Evolutionary conservation across 2,329 filamentous ascomycete species (phyloP), one percentile per base, ranked within the genome.

Genomic region (Trichoderma sp.): DNA sequence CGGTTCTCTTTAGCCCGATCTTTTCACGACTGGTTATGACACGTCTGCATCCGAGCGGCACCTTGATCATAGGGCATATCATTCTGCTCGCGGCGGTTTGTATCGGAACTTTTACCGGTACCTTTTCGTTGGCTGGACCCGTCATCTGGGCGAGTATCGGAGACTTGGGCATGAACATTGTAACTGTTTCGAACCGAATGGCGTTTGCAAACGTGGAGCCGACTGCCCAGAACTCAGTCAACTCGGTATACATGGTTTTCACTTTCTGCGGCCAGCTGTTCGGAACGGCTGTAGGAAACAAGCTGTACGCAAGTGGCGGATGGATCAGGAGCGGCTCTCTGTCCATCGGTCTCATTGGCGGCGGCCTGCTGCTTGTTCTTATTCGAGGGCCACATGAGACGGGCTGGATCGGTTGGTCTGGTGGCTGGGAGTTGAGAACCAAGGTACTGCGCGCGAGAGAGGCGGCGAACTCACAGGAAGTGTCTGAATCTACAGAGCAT

Each of bases 221-320:
- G 0, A 91, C 90, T 76, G 91, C 92, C 0, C 85, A 93, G 5
- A 97, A 95, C 83, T 85, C 94, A 4, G 89, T 96, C 29, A 97
- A 97, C 81, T 95, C 94, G 0, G 93, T 92, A 1, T 97, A 95
- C 80, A 97, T 96, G 94, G 88, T 95, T 0, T 88, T 89, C 8
- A 91, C 90, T 0, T 96, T 96, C 80, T 91, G 89, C 33, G 94
- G 94, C 0, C 94, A 97, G 85, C 79, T 97, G 64, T 92, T 91
- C 2, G 94, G 94, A 0, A 92, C 91, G 0, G 87, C 89, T 1
- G 89, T 90, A 5, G 89, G 90, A 0, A 90, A 89, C 77, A 83
- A 85, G 21, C 80, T 90, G 2, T 90, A 89, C 75, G 87, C 88
- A 0, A 79, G 84, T 35, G 88, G 88, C 1, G 88, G 88, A 0